These are phyloP conservation scores for Vicia villosa DNA, from an alignment of 306 rosid genomes.

Conservation along the genomic window DNA sequence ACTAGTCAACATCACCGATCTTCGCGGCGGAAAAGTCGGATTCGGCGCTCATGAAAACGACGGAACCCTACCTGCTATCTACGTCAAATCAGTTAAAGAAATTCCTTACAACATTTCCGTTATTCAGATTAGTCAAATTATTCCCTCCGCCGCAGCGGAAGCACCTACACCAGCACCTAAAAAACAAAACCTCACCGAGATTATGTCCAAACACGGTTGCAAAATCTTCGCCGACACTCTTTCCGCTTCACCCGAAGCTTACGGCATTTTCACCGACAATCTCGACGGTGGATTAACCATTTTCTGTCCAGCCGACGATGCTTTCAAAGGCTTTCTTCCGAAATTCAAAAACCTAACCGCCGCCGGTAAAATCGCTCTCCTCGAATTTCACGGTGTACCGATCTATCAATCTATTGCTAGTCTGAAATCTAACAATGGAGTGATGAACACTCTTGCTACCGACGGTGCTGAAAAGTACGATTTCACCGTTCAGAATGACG, in stretches of 20 bases:
- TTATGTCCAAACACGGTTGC: slow-evolving; percentile 79
- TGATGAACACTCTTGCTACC: slow-evolving; percentile 73
- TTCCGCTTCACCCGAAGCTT: slow-evolving; percentile 37
- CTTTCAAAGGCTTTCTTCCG: slow-evolving; percentile 57
- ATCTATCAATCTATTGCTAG: slow-evolving; percentile 57
- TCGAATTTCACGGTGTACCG: slow-evolving; percentile 72
- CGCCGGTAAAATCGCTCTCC: slow-evolving; percentile 55
- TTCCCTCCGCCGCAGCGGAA: slow-evolving; percentile 70
- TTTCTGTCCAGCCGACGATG: slow-evolving; percentile 79
- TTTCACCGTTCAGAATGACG: slow-evolving; percentile 82
- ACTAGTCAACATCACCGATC: slow-evolving; percentile 85
- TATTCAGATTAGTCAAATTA: slow-evolving; percentile 66
- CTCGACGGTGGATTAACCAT: slow-evolving; percentile 67
- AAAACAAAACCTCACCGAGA: slow-evolving; percentile 56
- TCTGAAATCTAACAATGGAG: slow-evolving; percentile 72
- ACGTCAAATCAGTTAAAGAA: slow-evolving; percentile 72
- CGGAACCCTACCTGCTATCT: slow-evolving; percentile 54
- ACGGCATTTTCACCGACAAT: slow-evolving; percentile 44
- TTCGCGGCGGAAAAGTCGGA: slow-evolving; percentile 79
- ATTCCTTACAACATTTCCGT: slow-evolving; percentile 79
- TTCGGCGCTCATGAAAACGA: slow-evolving; percentile 63
- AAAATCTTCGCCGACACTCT: slow-evolving; percentile 70
- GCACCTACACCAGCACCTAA: slow-evolving; percentile 74
- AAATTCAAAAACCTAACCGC: slow-evolving; percentile 71
- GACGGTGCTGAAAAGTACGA: slow-evolving; percentile 73